Evolutionary conservation across 2,329 filamentous ascomycete species (phyloP).

Genomic region (Pezizomycotina sp.): DNA sequence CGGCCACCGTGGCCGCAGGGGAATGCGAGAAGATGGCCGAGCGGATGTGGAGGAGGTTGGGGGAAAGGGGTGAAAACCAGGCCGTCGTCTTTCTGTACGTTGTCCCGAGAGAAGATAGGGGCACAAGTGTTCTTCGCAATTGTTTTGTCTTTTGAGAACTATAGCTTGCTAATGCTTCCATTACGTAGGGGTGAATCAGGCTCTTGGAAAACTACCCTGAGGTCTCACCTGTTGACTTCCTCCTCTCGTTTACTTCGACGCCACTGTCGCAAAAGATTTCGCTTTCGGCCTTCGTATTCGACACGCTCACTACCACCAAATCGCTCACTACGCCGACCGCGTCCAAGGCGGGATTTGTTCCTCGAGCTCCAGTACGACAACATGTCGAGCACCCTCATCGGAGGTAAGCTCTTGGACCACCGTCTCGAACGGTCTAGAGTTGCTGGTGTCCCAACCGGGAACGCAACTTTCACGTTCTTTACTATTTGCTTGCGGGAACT

Average conservation of each 20-base stretch:
- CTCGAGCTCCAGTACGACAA: constrained; percentile 96
- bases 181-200: constrained; percentile 71
- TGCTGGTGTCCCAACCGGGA: constrained; percentile 86
- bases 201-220: constrained; percentile 85
- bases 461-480: constrained; percentile 87
- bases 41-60: constrained; percentile 68
- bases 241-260: constrained; percentile 73
- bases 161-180: constrained; percentile 5
- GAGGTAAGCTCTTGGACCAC: constrained; percentile 87
- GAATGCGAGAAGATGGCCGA: constrained; percentile 64
- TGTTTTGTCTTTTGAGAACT: constrained; percentile 1
- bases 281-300: constrained; percentile 85
- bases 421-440: constrained; percentile 83
- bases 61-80: constrained; percentile 82
- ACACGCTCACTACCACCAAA: constrained; percentile 91
- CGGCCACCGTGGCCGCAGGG: constrained; percentile 71
- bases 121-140: constrained; percentile 2
- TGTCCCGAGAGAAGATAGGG: not conserved
- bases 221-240: constrained; percentile 71
- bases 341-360: constrained; percentile 85
- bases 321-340: constrained; percentile 88
- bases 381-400: constrained; percentile 71
- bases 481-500: constrained; percentile 86
- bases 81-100: constrained; percentile 81
- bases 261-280: constrained; percentile 87